Conservation (phyloP, 139 green algal species). For the Pleodorina starrii region DNA sequence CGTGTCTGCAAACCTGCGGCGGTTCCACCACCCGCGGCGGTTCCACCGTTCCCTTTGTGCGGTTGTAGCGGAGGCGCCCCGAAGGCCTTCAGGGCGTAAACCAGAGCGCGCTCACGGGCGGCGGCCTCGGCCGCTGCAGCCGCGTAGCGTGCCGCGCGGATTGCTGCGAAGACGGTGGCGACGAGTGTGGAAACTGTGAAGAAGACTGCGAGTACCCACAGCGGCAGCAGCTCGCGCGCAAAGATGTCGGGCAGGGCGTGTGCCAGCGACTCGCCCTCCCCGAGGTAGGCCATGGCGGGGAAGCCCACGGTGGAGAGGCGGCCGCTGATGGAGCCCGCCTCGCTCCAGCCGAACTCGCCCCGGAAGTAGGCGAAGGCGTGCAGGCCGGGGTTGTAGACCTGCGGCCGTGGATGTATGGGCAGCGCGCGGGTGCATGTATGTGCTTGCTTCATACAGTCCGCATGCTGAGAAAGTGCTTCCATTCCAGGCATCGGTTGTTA, state of each 20-base stretch:
- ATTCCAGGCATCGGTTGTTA: too few relatives aligned
- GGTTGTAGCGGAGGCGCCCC: not conserved
- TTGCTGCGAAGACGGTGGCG: too few relatives aligned
- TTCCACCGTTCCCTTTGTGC: too few relatives aligned
- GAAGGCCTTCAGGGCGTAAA: not conserved
- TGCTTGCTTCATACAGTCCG: too few relatives aligned
- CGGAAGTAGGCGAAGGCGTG: constrained; percentile 34
- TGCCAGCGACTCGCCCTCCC: not conserved
- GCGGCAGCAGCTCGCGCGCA: constrained; percentile 40
- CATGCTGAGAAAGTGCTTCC: too few relatives aligned
- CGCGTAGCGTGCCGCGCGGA: not conserved
- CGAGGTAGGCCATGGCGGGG: constrained; percentile 43
- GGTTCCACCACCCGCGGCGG: not conserved
- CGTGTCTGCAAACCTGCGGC: not conserved
- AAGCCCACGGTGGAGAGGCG: constrained; percentile 28
- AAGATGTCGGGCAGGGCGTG: constrained; percentile 8
- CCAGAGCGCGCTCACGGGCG: not conserved
- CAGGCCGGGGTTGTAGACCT: constrained; percentile 34
- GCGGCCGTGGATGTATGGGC: not conserved
- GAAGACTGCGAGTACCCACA: constrained; percentile 32
- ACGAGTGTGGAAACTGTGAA: not conserved
- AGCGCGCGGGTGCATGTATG: too few relatives aligned
- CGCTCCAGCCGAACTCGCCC: not conserved
- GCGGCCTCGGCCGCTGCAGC: not conserved
- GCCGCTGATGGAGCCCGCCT: constrained; percentile 9